phyloP scores from a whole-genome alignment of 163 green algal genomes.

The Coccomyxa subellipsoidea region DNA sequence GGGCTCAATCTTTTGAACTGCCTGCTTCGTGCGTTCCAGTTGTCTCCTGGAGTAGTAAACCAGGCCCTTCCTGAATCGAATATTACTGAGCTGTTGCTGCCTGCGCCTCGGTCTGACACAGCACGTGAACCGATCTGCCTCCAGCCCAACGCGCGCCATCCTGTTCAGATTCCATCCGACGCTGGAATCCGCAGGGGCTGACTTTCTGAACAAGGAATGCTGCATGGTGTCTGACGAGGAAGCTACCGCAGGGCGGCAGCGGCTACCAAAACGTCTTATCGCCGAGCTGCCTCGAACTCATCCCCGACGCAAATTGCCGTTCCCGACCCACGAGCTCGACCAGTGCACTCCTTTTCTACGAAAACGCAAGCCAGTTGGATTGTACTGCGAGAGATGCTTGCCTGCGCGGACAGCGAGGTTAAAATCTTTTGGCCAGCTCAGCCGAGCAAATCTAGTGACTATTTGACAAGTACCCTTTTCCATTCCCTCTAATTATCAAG shows the following conservation, averaged over 20 bases:
- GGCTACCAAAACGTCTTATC: neutral
- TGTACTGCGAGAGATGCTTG: neutral
- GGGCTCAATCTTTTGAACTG: neutral
- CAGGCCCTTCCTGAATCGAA: conserved; percentile 3
- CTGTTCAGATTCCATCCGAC: neutral
- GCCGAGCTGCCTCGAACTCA: neutral
- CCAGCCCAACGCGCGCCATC: neutral
- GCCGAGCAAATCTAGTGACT: neutral
- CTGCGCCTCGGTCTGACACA: neutral
- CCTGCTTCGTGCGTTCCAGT: neutral
- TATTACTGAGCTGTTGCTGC: neutral
- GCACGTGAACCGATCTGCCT: neutral
- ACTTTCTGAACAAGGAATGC: neutral
- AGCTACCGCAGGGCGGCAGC: neutral
- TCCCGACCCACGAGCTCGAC: neutral
- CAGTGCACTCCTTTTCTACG: neutral
- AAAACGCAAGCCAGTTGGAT: neutral
- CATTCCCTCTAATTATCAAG: neutral
- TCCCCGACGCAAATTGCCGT: neutral
- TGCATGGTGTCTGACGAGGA: neutral
- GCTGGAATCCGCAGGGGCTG: neutral
- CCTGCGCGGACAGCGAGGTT: neutral
- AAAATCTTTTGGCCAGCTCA: neutral
- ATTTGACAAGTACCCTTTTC: neutral
- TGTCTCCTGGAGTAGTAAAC: neutral